Base-by-base conservation (phyloP, 1,139 yeast genomes). In the Blastobotrys buckinghamii region DNA sequence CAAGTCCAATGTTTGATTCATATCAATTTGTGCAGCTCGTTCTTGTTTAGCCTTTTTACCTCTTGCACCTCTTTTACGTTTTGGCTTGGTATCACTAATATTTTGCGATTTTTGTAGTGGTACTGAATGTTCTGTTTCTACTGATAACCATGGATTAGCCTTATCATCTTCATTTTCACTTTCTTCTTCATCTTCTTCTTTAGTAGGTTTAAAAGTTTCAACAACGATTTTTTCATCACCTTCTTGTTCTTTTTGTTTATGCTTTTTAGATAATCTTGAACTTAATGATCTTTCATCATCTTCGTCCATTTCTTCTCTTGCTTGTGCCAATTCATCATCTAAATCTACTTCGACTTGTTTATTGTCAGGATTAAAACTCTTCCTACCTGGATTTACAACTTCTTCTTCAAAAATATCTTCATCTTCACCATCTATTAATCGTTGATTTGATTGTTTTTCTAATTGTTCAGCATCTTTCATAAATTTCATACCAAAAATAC, bases 401-500 rank as follows among this genome's bases (percentile, higher is more conserved):
- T 58, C 56, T 27, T 59, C 61, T 17, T 78, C 79, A 8, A 76
- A 64, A 29, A 36, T 29, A 17, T 37, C 32, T 19, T 60, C 63
- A 27, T 71, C 71, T 38, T 64, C 42, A 22, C 7, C 24, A 44
- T 29, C 36, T n/a, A 44, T 12, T 36, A 44, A 29, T 51, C 74
- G 73, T 51, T 70, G 76, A 27, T 45, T 48, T 51, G 74, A 74
- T 50, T 70, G 76, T 55, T 78, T 76, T 59, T 80, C 76, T 45
- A 58, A 50, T 20, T 79, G 82, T 55, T 83, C 92, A 1, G 96
- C 97, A 55, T 83, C 84, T 58, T 77, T 82, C 96, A 90, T 89
- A 65, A 92, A 92, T 57, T 89, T 95, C 97, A 92, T 92, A 42
- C 81, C 84, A 72, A 90, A 70, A 26, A 92, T 83, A 52, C 97